These are phyloP conservation scores for Parsonsia alboflavescens DNA, from an alignment of 257 asterid species.

Conservation along the genomic window DNA sequence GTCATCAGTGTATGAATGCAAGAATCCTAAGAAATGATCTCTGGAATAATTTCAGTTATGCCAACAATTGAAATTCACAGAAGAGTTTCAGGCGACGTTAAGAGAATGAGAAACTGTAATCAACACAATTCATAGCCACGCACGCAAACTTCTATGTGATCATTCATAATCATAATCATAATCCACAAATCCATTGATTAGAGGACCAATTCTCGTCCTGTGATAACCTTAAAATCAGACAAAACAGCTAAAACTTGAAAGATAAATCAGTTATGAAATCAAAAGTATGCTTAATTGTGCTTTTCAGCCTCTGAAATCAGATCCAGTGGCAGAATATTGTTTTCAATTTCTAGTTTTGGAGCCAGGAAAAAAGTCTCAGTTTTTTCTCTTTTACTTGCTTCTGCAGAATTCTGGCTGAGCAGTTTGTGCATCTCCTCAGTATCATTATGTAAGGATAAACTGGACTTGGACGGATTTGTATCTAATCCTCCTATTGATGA, in stretches of 20 bases:
- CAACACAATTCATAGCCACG: background rate
- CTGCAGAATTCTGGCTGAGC: background rate
- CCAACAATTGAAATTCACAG: background rate
- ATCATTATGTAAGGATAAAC: too few species aligned
- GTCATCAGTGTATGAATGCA: background rate
- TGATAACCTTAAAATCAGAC: background rate
- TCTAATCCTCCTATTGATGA: background rate
- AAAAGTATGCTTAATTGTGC: too few species aligned
- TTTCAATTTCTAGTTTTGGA: too few species aligned
- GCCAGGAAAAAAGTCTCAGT: too few species aligned
- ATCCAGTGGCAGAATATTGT: too few species aligned
- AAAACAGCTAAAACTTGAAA: too few species aligned
- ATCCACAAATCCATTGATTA: background rate
- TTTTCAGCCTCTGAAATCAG: too few species aligned
- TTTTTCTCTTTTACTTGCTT: too few species aligned
- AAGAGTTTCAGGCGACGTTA: background rate
- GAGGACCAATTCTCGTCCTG: background rate
- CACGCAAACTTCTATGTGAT: background rate
- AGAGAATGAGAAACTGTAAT: background rate
- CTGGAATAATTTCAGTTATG: too few species aligned
- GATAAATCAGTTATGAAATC: too few species aligned
- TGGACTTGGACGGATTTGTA: too few species aligned
- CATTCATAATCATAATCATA: background rate
- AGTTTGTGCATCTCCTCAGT: background rate
- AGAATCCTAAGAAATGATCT: background rate